These are phyloP conservation scores for Taiozyma onychis DNA, from an alignment of 1,139 yeast species.

Conservation along the genomic window DNA sequence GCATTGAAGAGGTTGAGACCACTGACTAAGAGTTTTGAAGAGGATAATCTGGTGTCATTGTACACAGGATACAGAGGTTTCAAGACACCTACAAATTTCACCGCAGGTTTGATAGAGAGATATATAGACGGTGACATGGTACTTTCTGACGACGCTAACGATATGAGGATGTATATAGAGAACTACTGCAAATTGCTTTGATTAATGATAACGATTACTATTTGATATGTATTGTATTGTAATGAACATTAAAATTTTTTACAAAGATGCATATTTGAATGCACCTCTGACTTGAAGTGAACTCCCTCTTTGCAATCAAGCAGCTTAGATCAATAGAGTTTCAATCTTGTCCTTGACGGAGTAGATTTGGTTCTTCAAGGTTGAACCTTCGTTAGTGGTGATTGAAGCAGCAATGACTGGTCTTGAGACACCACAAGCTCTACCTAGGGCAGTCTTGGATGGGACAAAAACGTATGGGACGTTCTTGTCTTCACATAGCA, in stretches of 20 bases:
- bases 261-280: constrained; percentile 2
- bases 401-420: constrained; percentile 99
- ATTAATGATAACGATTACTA: not conserved
- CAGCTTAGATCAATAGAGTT: constrained; percentile 78
- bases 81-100: not conserved
- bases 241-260: constrained; percentile 1
- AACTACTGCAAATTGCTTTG: constrained; percentile 7
- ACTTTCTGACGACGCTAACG: constrained; percentile 3
- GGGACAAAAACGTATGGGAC: constrained; percentile 99
- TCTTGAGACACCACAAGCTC: constrained; percentile 99
- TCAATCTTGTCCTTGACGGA: constrained; percentile 98
- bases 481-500: constrained; percentile 98
- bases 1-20: constrained; percentile 1
- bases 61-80: not conserved
- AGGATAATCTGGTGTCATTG: not conserved
- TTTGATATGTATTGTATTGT: not conserved
- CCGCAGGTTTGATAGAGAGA: not conserved
- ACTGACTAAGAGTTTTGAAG: not conserved
- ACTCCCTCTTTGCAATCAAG: constrained; percentile 1
- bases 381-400: constrained; percentile 97
- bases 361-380: constrained; percentile 94
- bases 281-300: constrained; percentile 3
- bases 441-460: constrained; percentile 96
- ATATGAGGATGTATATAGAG: constrained; percentile 5
- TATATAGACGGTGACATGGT: constrained; percentile 19